Percentiles rank a stretch among this genome's conserved stretches.
These are phyloP conservation scores for Raddia distichophylla DNA, from an alignment of 176 grass and related monocot genomes.

Conservation along the genomic window DNA sequence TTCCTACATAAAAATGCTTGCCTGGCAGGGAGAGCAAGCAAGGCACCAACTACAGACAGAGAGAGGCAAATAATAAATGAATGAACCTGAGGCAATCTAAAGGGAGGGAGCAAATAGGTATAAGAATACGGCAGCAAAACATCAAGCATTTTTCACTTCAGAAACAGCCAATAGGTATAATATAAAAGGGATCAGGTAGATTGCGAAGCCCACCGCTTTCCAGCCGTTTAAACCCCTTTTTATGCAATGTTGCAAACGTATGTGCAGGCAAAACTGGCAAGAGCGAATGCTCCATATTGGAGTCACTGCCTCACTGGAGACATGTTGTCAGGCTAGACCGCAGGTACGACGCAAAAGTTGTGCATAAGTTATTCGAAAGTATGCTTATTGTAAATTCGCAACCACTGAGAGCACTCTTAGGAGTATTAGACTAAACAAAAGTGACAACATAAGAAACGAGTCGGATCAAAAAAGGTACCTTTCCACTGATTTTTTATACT, in stretches of 20 bases:
- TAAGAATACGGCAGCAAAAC: constrained; percentile 21
- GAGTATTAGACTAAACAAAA: background rate
- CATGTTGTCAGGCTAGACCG: constrained; percentile 24
- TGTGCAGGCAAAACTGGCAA: constrained; percentile 15
- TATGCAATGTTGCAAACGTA: constrained; percentile 10
- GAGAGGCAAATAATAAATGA: constrained; percentile 27
- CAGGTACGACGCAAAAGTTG: constrained; percentile 7
- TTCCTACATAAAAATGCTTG: constrained; percentile 30
- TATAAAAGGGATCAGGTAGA: background rate
- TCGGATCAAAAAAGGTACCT: constrained; percentile 49
- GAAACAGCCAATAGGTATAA: background rate
- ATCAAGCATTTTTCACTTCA: constrained; percentile 21
- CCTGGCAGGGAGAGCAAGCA: constrained; percentile 21
- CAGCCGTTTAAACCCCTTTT: constrained; percentile 4
- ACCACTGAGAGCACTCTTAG: background rate
- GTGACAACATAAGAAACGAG: constrained; percentile 14
- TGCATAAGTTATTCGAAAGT: constrained; percentile 18
- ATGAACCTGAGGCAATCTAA: background rate
- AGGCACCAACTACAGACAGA: constrained; percentile 28
- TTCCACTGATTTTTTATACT: constrained; percentile 21
- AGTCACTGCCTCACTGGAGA: background rate
- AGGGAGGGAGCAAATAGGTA: constrained; percentile 3
- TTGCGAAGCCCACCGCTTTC: constrained; percentile 4
- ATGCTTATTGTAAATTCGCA: background rate
- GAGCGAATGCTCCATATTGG: background rate